Conservation (phyloP, 352 stramenopile genomes). For the Phytophthora hibernalis region DNA sequence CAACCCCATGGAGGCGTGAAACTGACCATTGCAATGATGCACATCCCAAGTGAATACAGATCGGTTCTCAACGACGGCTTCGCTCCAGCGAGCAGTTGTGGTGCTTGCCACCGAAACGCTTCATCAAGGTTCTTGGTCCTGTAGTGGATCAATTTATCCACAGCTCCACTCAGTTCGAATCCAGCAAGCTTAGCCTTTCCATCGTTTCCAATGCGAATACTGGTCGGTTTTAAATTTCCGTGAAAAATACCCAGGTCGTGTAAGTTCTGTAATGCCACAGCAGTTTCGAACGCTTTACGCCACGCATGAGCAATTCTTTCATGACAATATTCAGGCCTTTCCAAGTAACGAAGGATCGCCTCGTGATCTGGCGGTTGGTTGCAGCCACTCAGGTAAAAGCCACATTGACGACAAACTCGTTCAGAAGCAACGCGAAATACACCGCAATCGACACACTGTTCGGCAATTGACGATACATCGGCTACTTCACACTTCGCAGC, state of each 20-base stretch:
- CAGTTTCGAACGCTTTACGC: not conserved
- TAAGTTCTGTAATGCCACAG: not conserved
- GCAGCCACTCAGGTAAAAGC: not conserved
- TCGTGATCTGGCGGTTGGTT: not conserved
- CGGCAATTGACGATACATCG: not conserved
- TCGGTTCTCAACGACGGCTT: not conserved
- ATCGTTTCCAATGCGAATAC: not conserved
- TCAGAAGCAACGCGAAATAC: not conserved
- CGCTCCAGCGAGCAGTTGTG: not conserved
- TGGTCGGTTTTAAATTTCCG: not conserved
- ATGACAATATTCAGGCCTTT: not conserved
- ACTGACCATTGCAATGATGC: not conserved
- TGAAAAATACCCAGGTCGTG: not conserved
- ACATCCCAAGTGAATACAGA: conserved; percentile 1
- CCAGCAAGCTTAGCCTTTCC: not conserved
- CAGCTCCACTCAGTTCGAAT: not conserved
- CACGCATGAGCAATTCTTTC: not conserved
- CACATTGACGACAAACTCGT: not conserved
- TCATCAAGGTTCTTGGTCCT: not conserved
- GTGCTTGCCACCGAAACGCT: conserved; percentile 4
- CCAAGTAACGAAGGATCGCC: not conserved
- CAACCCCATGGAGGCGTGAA: not conserved
- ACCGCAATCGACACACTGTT: not conserved
- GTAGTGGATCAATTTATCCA: not conserved
- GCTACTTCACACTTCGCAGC: not conserved